These are phyloP conservation scores for Globisporangium viniferum DNA, from an alignment of 352 stramenopile genomes.

Conservation along the genomic window DNA sequence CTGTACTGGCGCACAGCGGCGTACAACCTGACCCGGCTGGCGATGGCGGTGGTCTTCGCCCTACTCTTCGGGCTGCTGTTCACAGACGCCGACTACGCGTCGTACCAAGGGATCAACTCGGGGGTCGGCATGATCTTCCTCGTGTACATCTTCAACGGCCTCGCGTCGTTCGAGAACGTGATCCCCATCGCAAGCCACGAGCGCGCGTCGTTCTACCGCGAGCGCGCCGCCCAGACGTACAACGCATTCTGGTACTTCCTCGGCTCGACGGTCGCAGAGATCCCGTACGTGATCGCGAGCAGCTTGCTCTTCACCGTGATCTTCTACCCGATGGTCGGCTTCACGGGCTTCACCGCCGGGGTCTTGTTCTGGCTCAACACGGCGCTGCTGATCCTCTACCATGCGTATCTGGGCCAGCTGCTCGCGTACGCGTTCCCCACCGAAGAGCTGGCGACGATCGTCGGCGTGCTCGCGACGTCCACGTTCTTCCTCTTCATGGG, in stretches of 20 bases:
- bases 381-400: conserved; percentile 41
- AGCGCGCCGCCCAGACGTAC: conserved; percentile 77
- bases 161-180: background rate
- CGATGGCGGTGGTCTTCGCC: conserved; percentile 31
- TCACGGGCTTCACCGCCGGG: conserved; percentile 16
- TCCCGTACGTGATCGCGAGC: conserved; percentile 16
- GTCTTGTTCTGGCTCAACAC: conserved; percentile 73
- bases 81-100: conserved; percentile 33
- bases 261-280: conserved; percentile 63
- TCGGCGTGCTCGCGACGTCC: background rate
- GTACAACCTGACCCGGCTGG: conserved; percentile 81
- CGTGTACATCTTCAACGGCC: conserved; percentile 1
- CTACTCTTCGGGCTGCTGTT: conserved; percentile 45
- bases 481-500: conserved; percentile 1
- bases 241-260: conserved; percentile 42
- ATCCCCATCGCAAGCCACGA: background rate
- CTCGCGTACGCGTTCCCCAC: conserved; percentile 44
- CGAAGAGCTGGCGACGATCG: conserved; percentile 27
- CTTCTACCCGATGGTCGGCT: conserved; percentile 62
- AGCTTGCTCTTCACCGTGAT: conserved; percentile 37
- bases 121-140: conserved; percentile 46
- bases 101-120: conserved; percentile 50
- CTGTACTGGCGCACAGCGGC: conserved; percentile 86
- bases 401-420: conserved; percentile 66
- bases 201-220: conserved; percentile 60